phyloP scores from a whole-genome alignment of 805 yeast genomes.

The Candida schatavii region DNA sequence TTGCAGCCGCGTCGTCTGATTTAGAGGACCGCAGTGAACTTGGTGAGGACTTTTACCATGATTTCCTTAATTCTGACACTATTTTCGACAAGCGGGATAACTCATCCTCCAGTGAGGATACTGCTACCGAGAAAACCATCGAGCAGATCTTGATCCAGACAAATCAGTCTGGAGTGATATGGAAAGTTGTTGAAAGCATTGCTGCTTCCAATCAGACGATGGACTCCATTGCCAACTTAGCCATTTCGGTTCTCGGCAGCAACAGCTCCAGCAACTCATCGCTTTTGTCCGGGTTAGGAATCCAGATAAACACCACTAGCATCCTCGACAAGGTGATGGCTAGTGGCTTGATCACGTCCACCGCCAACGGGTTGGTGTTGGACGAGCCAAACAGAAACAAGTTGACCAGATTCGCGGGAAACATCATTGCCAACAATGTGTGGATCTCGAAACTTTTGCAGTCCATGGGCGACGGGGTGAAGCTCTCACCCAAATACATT shows the following conservation, averaged over 20 bases:
- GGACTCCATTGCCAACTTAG: conserved; percentile 23
- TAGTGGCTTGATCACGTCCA: conserved; percentile 28
- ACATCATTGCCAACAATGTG: conserved; percentile 21
- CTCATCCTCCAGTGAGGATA: too few species aligned
- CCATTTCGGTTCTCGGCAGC: conserved; percentile 14
- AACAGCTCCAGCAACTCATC: conserved; percentile 4
- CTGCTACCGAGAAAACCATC: background rate
- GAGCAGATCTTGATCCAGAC: conserved; percentile 16
- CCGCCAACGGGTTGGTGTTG: conserved; percentile 23
- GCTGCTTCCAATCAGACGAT: conserved; percentile 29
- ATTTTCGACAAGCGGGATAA: conserved; percentile 3
- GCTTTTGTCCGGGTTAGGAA: conserved; percentile 8
- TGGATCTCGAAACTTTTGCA: conserved; percentile 29
- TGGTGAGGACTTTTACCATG: background rate
- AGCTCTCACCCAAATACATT: conserved; percentile 26
- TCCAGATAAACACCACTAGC: conserved; percentile 21
- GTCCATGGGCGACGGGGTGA: conserved; percentile 33
- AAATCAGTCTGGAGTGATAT: conserved; percentile 23
- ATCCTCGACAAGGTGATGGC: conserved; percentile 17
- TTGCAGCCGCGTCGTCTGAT: background rate
- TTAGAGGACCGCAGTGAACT: conserved; percentile 1
- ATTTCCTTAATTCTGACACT: background rate
- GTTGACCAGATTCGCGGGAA: conserved; percentile 26
- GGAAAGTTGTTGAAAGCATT: conserved; percentile 19
- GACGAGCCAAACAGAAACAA: conserved; percentile 26